These are phyloP conservation scores for Penicillium sp. DNA, from an alignment of 2,329 filamentous ascomycete species.

Conservation along the genomic window DNA sequence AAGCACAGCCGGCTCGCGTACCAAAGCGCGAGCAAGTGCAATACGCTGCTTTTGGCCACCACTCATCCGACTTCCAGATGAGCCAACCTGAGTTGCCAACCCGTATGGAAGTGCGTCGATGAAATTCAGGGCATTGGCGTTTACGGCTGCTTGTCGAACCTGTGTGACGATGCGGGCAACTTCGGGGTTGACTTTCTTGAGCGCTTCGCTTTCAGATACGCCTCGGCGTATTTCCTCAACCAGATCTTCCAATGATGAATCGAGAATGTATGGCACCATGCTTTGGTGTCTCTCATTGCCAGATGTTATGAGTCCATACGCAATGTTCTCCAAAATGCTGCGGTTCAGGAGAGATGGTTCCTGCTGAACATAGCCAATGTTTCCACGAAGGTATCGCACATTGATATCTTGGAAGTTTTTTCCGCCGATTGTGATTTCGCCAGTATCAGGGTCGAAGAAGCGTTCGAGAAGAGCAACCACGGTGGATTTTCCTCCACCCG, in stretches of 20 bases:
- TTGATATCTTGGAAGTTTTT: conserved; percentile 29
- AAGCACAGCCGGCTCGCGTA: conserved; percentile 77
- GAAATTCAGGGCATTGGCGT: conserved; percentile 9
- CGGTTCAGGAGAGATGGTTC: conserved; percentile 48
- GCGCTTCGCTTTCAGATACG: conserved; percentile 18
- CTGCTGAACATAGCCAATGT: conserved; percentile 44
- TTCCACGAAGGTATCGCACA: conserved; percentile 30
- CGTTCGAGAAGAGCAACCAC: conserved; percentile 33
- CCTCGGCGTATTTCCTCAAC: conserved; percentile 22
- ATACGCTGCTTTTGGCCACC: conserved; percentile 87
- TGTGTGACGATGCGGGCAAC: conserved; percentile 18
- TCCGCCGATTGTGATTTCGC: conserved; percentile 27
- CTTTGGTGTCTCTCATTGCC: conserved; percentile 19
- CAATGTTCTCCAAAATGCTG: conserved; percentile 51
- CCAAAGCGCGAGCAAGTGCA: conserved; percentile 76
- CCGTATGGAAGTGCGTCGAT: conserved; percentile 12
- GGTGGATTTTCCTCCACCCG: conserved; percentile 50
- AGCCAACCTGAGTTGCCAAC: conserved; percentile 7
- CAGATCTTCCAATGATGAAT: conserved; percentile 23
- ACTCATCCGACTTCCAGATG: conserved; percentile 25
- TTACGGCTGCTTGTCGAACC: conserved; percentile 7
- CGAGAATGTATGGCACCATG: conserved; percentile 21
- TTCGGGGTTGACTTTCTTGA: conserved; percentile 16
- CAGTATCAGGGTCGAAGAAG: conserved; percentile 33
- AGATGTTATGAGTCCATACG: conserved; percentile 44